Base-by-base conservation (phyloP, 495 filamentous ascomycete species). In the Penicilliopsis zonata region DNA sequence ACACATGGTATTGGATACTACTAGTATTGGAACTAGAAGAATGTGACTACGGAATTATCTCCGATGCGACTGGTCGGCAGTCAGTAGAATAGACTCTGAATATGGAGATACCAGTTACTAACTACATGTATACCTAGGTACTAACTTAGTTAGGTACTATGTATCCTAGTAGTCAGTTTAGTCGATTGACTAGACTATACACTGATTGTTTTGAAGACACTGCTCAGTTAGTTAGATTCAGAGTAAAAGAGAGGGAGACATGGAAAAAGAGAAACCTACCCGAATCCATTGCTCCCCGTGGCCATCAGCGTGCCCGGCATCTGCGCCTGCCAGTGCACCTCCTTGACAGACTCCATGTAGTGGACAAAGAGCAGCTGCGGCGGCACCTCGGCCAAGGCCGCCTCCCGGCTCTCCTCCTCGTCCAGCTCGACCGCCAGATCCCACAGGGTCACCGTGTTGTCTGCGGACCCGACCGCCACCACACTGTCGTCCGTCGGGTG, bases 401-500 rank as follows among this genome's bases (percentile, higher is more conserved):
- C 87, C 3, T 86, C 86, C 40, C 88, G 82, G 57, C 72, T 82
- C 69, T 95, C 88, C 61, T 98, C 90, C 45, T 95, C 90, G 44
- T 98, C 90, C 35, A 96, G 42, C 59, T 98, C 90, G 23, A 98
- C 90, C 3, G 85, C 82, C 51, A 98, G 52, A 78, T 98, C 90
- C 90, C 90, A 98, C 27, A 95, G 63, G 1, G 90, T 95, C 15
- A 95, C 69, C 7, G 87, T 94, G 50, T 86, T 87, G 53, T 98
- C 90, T 12, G 86, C 90, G 2, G 84, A 84, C 6, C 82, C 87
- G 13, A 95, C 86, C 5, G 83, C 82, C 10, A 98, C 76, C 35
- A 95, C 88, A 53, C 78, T 86, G 59, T 98, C 88, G 42, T 98
- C 90, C 2, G 81, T 82, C 10, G 90, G 90, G 57, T 98, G 88